phyloP scores from a whole-genome alignment of 1,284 basidiomycete species.

The Amylostereum areolatum region DNA sequence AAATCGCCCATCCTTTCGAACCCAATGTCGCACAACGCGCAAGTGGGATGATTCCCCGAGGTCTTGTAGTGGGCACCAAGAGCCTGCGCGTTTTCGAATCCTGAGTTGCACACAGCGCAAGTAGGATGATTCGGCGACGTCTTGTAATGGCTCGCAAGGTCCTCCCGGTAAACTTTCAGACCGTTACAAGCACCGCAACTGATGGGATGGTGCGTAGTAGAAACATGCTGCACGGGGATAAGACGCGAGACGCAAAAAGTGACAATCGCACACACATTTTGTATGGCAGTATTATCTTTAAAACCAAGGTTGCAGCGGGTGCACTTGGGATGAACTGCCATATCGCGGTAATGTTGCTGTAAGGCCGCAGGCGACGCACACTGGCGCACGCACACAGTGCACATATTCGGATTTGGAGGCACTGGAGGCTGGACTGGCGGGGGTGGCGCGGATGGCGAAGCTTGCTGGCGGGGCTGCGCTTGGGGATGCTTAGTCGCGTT shows the following conservation, averaged over 20 bases:
- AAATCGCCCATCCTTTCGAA: conserved; percentile 11
- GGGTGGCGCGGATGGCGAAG: neutral
- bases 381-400: conserved; percentile 5
- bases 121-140: conserved; percentile 6
- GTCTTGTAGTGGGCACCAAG: conserved; percentile 9
- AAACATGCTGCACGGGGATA: conserved; percentile 5
- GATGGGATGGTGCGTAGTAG: conserved; percentile 9
- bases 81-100: conserved; percentile 5
- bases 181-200: neutral
- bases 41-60: conserved; percentile 9
- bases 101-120: neutral
- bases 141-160: conserved; percentile 8
- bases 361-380: conserved; percentile 3
- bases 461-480: neutral
- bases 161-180: conserved; percentile 3
- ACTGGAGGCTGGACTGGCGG: neutral
- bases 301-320: conserved; percentile 12
- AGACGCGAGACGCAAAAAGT: neutral
- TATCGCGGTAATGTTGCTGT: conserved; percentile 11
- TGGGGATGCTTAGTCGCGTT: too few species aligned
- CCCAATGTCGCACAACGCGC: conserved; percentile 9
- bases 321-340: conserved; percentile 12
- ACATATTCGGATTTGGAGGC: neutral
- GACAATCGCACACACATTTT: conserved; percentile 5
- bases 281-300: conserved; percentile 3